Conservation (phyloP, 2,329 filamentous ascomycete genomes). For the Fusarium paranaense region DNA sequence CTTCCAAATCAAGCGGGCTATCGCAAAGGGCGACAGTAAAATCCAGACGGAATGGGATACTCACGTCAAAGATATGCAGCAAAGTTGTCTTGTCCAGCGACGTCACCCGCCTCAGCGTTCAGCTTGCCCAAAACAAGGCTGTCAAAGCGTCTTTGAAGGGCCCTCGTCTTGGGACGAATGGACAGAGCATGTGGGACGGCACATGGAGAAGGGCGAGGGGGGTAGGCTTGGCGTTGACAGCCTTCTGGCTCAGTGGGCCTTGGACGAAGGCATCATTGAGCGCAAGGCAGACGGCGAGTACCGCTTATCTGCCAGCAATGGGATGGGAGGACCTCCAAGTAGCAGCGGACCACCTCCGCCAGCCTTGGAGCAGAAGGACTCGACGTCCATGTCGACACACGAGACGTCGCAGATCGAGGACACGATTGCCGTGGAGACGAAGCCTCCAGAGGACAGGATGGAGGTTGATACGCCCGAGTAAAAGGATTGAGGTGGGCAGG, state of each 20-base stretch:
- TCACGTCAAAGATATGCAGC: conserved; percentile 77
- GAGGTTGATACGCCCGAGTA: conserved; percentile 41
- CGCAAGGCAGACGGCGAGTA: conserved; percentile 67
- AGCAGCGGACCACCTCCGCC: conserved; percentile 28
- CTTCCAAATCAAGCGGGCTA: conserved; percentile 69
- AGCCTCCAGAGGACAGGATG: conserved; percentile 43
- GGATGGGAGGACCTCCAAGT: conserved; percentile 30
- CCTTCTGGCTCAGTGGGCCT: conserved; percentile 70
- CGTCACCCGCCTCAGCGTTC: conserved; percentile 78
- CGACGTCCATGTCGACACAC: conserved; percentile 31
- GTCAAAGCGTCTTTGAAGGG: conserved; percentile 77
- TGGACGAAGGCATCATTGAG: conserved; percentile 73
- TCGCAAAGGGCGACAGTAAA: conserved; percentile 68
- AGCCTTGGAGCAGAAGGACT: conserved; percentile 43
- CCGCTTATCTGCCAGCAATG: conserved; percentile 55
- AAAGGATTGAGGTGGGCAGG: conserved; percentile 11
- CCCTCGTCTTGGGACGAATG: conserved; percentile 85
- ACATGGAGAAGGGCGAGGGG: conserved; percentile 82
- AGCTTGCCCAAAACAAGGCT: conserved; percentile 78
- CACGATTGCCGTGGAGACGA: conserved; percentile 37
- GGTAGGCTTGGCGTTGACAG: conserved; percentile 67
- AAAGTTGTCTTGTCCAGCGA: conserved; percentile 77
- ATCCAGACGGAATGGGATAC: conserved; percentile 72
- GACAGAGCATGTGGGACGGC: conserved; percentile 91
- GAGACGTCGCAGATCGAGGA: conserved; percentile 42